Evolutionary conservation across 345 rosid species (phyloP).

Genomic region (Citrus cavaleriei): DNA sequence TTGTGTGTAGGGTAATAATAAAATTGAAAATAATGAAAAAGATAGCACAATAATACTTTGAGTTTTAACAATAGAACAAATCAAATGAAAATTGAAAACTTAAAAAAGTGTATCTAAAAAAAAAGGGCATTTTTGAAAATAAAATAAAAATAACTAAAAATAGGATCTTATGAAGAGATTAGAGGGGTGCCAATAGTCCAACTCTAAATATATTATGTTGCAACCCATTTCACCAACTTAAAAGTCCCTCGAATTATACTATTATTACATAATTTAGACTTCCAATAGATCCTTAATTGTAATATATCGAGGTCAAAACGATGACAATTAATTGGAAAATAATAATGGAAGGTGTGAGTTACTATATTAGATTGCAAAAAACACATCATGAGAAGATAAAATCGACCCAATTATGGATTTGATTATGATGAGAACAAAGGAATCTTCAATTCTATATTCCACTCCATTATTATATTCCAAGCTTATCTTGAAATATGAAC

Average conservation of each 20-base stretch:
- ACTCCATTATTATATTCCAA: neutral
- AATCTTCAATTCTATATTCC: neutral
- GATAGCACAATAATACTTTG: no score
- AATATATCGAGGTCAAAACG: neutral
- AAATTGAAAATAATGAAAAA: no score
- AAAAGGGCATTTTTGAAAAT: accelerated
- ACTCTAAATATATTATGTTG: no score
- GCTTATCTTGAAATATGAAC: neutral
- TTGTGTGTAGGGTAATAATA: no score
- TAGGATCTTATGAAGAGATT: no score
- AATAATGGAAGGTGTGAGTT: no score
- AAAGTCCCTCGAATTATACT: neutral
- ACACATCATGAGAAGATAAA: neutral
- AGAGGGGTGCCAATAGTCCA: no score
- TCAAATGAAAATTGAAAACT: no score
- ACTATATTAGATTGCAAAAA: neutral
- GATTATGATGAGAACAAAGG: neutral
- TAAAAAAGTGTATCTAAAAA: no score
- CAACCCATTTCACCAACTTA: neutral
- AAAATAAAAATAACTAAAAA: no score
- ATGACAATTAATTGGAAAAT: neutral
- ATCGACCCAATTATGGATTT: neutral
- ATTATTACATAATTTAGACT: neutral
- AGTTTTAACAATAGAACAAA: no score
- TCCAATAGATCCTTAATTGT: neutral